These are phyloP conservation scores for Knoxia roxburghii DNA, from an alignment of 257 asterid genomes.

Conservation along the genomic window DNA sequence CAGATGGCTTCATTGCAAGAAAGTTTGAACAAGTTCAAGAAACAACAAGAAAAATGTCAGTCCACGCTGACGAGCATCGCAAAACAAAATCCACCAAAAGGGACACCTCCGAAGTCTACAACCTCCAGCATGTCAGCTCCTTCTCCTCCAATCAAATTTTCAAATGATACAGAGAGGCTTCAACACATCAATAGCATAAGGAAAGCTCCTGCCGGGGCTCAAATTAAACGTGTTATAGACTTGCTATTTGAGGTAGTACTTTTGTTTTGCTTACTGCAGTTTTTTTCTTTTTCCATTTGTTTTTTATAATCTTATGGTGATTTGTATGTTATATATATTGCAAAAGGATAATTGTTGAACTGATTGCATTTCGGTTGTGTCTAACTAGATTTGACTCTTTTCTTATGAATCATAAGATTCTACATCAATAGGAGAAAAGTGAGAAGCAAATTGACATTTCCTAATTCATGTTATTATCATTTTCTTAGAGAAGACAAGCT, in stretches of 20 bases:
- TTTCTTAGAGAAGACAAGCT: slow-evolving; percentile 61
- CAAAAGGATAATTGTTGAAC: neutral
- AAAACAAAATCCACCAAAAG: slow-evolving; percentile 8
- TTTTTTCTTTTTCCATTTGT: neutral
- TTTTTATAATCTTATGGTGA: neutral
- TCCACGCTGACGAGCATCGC: slow-evolving; percentile 14
- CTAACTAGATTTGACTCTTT: slow-evolving; percentile 6
- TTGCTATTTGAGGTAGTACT: slow-evolving; percentile 65
- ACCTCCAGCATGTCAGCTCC: slow-evolving; percentile 36
- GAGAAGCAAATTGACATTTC: neutral
- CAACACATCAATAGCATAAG: slow-evolving; percentile 84
- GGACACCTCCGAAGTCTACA: slow-evolving; percentile 32
- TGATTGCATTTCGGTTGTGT: neutral
- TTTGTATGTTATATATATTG: neutral
- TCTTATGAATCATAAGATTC: neutral
- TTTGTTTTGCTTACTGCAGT: neutral
- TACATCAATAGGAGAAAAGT: neutral
- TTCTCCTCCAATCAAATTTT: slow-evolving; percentile 61
- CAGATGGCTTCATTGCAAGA: slow-evolving; percentile 23
- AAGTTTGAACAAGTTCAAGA: slow-evolving; percentile 16
- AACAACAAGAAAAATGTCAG: slow-evolving; percentile 26
- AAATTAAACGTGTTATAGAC: slow-evolving; percentile 83
- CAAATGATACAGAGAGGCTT: slow-evolving; percentile 76
- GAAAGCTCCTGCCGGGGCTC: slow-evolving; percentile 93
- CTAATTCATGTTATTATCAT: slow-evolving; percentile 13